A percentile compares a stretch with the other conserved stretches of the same genome.
phyloP scores from a whole-genome alignment of 2,329 filamentous ascomycete genomes.

The Aureobasidium sp. region DNA sequence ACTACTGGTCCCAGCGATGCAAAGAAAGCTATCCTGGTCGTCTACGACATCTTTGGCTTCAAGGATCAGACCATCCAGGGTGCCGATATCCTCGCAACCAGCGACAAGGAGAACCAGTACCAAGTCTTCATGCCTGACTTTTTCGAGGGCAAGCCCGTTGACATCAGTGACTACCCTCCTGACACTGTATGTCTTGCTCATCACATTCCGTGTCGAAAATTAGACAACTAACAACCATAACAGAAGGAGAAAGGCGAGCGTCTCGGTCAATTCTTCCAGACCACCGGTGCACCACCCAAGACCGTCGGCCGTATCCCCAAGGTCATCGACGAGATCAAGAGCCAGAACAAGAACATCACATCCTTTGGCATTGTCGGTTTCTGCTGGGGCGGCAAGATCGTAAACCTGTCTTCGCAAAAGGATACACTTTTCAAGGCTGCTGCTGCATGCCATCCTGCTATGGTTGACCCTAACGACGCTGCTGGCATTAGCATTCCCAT shows the following conservation, averaged over 20 bases:
- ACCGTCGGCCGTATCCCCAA: constrained; percentile 47
- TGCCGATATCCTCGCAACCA: constrained; percentile 52
- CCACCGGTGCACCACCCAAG: constrained; percentile 48
- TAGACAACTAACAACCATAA: not conserved
- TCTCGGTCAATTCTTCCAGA: constrained; percentile 51
- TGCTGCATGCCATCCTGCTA: constrained; percentile 49
- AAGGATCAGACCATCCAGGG: constrained; percentile 57
- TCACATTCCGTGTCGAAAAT: accelerated
- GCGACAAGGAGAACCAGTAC: constrained; percentile 62
- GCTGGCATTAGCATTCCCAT: constrained; percentile 48
- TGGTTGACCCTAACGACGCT: constrained; percentile 52
- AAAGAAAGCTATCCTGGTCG: constrained; percentile 48
- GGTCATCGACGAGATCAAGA: constrained; percentile 46
- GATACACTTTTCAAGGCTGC: constrained; percentile 50
- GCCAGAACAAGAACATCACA: constrained; percentile 38
- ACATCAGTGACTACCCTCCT: constrained; percentile 50
- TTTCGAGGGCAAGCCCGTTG: constrained; percentile 67
- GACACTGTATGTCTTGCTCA: constrained; percentile 31
- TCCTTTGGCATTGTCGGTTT: constrained; percentile 53
- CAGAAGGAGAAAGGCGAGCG: constrained; percentile 49
- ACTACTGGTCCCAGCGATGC: constrained; percentile 47
- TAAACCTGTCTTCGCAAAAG: constrained; percentile 43
- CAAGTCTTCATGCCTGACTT: constrained; percentile 87
- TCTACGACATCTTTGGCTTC: constrained; percentile 57
- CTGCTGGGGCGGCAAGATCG: constrained; percentile 46